Conservation (phyloP, 306 rosid species). For the Pachyrhizus erosus region DNA sequence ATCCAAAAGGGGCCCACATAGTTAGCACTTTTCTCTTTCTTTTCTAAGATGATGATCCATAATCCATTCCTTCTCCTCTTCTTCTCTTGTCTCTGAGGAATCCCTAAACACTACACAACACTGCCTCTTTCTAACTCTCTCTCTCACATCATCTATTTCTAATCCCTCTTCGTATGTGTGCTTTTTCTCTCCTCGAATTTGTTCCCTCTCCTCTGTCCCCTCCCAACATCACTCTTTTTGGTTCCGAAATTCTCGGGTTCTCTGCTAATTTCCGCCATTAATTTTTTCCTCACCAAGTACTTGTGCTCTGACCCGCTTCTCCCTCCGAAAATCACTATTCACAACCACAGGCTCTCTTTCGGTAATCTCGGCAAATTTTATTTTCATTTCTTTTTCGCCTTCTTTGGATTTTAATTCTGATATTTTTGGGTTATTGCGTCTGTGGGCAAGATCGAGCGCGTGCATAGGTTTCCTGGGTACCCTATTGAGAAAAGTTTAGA, state of each 20-base stretch:
- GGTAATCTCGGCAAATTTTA: background rate
- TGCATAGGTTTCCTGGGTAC: background rate
- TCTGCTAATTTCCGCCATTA: constrained; percentile 23
- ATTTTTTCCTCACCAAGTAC: constrained; percentile 34
- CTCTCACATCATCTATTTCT: background rate
- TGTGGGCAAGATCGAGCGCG: constrained; percentile 37
- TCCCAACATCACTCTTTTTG: background rate
- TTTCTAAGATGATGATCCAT: constrained; percentile 16
- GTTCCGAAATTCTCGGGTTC: constrained; percentile 40
- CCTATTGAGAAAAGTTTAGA: constrained; percentile 4
- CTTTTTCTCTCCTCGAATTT: constrained; percentile 24
- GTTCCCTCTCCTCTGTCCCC: constrained; percentile 31
- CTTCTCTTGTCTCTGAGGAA: constrained; percentile 36
- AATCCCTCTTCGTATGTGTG: background rate
- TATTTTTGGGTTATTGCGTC: background rate
- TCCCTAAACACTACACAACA: constrained; percentile 44
- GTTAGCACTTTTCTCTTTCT: constrained; percentile 54
- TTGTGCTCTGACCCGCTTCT: constrained; percentile 21
- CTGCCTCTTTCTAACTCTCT: background rate
- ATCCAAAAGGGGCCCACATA: constrained; percentile 51
- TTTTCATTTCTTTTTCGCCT: background rate
- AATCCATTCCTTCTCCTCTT: background rate
- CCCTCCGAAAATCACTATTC: background rate
- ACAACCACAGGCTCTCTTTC: background rate
- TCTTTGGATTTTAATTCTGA: background rate